Percentiles rank a stretch among this genome's conserved stretches.
Evolutionary conservation across 2,329 filamentous ascomycete genomes (phyloP).

Genomic region (Paraconiothyrium sp.): DNA sequence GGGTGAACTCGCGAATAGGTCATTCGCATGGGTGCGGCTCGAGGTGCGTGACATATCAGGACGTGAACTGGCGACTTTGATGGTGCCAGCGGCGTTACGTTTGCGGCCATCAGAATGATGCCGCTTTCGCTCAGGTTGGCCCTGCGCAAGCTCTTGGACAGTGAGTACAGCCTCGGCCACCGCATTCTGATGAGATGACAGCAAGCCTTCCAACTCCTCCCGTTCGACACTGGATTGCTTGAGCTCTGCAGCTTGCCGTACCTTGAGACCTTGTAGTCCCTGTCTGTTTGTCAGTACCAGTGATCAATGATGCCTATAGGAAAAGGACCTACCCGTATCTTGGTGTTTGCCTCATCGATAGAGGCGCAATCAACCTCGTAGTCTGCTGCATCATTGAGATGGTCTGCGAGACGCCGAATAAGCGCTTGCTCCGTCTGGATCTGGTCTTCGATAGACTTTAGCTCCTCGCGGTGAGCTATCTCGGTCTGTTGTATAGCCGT

Average conservation of each 20-base stretch:
- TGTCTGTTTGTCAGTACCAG: not conserved
- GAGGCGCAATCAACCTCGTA: not conserved
- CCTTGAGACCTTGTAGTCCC: not conserved
- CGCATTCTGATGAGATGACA: not conserved
- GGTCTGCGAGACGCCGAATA: not conserved
- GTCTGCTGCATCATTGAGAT: not conserved
- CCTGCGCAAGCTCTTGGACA: not conserved
- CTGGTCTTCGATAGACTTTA: not conserved
- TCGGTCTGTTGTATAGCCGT: not conserved
- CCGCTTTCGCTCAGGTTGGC: not conserved
- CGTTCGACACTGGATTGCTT: not conserved
- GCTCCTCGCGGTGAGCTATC: not conserved
- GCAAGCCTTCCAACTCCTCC: not conserved
- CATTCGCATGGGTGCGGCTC: not conserved
- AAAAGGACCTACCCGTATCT: not conserved
- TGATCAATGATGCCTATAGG: not conserved
- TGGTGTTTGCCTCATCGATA: not conserved
- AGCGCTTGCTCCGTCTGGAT: not conserved
- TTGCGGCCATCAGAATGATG: not conserved
- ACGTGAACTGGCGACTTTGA: not conserved
- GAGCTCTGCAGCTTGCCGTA: not conserved
- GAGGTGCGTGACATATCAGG: not conserved
- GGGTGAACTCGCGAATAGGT: not conserved
- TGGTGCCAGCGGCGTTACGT: not conserved
- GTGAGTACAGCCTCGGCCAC: not conserved